Conservation (phyloP, 768 basidiomycete genomes). For the Calocybe gangraenosa region DNA sequence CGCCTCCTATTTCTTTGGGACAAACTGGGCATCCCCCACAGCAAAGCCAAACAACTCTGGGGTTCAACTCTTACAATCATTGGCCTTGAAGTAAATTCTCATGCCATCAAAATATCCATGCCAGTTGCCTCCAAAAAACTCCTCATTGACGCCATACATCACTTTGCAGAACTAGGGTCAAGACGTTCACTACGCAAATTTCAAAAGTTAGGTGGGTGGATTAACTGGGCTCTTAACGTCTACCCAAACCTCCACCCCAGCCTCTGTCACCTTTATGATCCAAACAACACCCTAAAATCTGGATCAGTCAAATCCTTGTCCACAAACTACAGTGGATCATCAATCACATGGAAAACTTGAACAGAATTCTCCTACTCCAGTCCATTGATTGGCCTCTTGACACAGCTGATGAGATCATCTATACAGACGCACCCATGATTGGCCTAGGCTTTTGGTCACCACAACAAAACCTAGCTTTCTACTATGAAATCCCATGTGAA, state of each 20-base stretch:
- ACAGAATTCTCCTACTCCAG: constrained; percentile 20
- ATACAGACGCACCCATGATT: constrained; percentile 19
- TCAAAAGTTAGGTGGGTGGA: constrained; percentile 26
- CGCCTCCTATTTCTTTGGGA: constrained; percentile 27
- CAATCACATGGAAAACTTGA: constrained; percentile 13
- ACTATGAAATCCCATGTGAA: not conserved
- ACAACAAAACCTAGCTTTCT: constrained; percentile 1
- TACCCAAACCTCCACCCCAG: constrained; percentile 25
- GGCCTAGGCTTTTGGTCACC: constrained; percentile 25
- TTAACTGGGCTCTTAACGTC: constrained; percentile 38
- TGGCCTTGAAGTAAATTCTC: constrained; percentile 33
- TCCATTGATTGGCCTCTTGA: constrained; percentile 11
- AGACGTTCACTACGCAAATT: not conserved
- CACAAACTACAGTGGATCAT: constrained; percentile 27
- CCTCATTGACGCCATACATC: constrained; percentile 10
- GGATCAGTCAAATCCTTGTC: constrained; percentile 20
- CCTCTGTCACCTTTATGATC: no score
- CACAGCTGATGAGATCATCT: constrained; percentile 12
- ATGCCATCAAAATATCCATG: constrained; percentile 25
- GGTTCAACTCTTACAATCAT: constrained; percentile 29
- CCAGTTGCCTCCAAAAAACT: not conserved
- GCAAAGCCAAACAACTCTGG: constrained; percentile 34
- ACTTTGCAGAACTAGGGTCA: constrained; percentile 4
- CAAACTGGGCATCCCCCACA: constrained; percentile 34
- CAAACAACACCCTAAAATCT: constrained; percentile 28